Evolutionary conservation across 2,329 filamentous ascomycete genomes (phyloP), one percentile per base, ranked within the genome.

Genomic region (Xylariomycetidae sp.): DNA sequence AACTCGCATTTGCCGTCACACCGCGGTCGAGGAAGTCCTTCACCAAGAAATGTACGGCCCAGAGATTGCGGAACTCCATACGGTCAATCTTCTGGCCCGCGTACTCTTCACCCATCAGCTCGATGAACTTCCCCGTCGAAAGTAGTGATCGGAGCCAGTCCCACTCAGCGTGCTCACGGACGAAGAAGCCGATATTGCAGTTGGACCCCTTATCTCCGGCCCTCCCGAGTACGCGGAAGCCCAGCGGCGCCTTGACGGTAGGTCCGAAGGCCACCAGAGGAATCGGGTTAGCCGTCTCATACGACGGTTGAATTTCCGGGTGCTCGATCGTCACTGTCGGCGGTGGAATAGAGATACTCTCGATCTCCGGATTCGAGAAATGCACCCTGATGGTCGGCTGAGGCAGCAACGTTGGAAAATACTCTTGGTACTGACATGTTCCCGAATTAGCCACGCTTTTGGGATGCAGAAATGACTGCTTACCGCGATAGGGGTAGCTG

Each of bases 31-130:
- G 40, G 20, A 58, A 54, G 4, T 59, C 61, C 38, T 64, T 64
- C 3, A 65, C 45, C 16, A 66, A 59, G 48, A 63, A 64, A 39
- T 69, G 56, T 14, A 67, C 62, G 0, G 62, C 61, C 29, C 43
- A 43, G 2, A 66, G 46, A 7, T 51, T 40, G 2, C 50, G 46
- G 30, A 66, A 62, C 40, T 67, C 62, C 18, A 64, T 57, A 12
- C 63, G 41, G 39, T 64, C 59, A 6, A 64, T 50, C 29, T 47
- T 37, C 25, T 51, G 41, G 6, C 19, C 23, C 29, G 47, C 51
- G 52, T 58, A 63, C 28, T 67, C 63, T 2, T 58, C 46, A 2
- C 53, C 62, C 2, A 67, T 45, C 3, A 67, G 46, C 13, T 56
- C 44, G 14, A 50, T 41, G 41, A 67, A 45, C 6, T 46, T 51